Evolutionary conservation across 371 early-diverging fungal genomes (phyloP).

Genomic region (Circinella minor): DNA sequence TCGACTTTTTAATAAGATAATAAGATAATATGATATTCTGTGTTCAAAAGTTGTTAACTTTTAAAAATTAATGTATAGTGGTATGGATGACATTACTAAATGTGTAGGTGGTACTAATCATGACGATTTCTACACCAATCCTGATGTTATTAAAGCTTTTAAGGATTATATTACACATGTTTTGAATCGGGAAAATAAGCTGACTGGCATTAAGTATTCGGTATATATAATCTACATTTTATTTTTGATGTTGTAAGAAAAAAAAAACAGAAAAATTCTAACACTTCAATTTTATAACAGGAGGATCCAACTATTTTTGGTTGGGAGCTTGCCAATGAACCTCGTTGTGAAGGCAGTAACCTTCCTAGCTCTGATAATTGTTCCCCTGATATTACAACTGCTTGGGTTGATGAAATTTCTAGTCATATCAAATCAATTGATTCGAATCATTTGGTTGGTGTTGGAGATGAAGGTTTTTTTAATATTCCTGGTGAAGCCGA

Average conservation of each 20-base stretch:
- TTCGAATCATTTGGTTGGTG: conserved; percentile 14
- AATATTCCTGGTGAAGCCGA: neutral
- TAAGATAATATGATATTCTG: no score
- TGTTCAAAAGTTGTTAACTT: neutral
- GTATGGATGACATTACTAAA: conserved; percentile 15
- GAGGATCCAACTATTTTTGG: conserved; percentile 18
- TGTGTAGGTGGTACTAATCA: conserved; percentile 9
- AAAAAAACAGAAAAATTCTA: neutral
- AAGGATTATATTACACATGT: conserved; percentile 15
- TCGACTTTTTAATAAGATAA: no score
- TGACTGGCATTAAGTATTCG: conserved; percentile 12
- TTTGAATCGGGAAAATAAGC: neutral
- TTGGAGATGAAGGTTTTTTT: conserved; percentile 21
- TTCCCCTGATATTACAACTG: conserved; percentile 4
- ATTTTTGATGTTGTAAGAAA: no score
- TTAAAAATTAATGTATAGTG: neutral
- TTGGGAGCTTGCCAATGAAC: conserved; percentile 17
- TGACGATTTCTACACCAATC: conserved; percentile 15
- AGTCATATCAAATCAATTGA: conserved; percentile 17
- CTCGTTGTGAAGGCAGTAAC: conserved; percentile 8
- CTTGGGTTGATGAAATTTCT: conserved; percentile 12
- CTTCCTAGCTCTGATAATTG: conserved; percentile 6
- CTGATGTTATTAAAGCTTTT: conserved; percentile 2
- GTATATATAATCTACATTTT: neutral
- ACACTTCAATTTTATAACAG: neutral